Conservation (phyloP, 2,329 filamentous ascomycete genomes). For the Pseudonectria foliicola region DNA sequence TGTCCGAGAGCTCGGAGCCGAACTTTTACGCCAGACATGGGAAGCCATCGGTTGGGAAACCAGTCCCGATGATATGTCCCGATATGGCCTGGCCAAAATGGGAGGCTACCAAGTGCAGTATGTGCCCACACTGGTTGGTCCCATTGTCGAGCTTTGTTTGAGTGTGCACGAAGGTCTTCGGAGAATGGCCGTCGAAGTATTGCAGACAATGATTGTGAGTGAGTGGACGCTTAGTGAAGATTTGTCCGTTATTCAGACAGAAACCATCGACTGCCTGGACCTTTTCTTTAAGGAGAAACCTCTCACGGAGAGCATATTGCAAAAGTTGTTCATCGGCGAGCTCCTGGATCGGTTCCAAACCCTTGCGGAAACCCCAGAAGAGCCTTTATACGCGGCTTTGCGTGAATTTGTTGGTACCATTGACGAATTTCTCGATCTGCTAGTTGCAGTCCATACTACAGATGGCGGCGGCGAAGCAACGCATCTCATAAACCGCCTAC, state of each 20-base stretch:
- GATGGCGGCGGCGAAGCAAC: constrained; percentile 68
- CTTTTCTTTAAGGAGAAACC: constrained; percentile 82
- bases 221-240: constrained; percentile 97
- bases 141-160: constrained; percentile 87
- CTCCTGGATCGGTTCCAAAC: constrained; percentile 73
- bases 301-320: constrained; percentile 78
- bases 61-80: constrained; percentile 65
- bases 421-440: constrained; percentile 82
- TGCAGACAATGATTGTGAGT: constrained; percentile 97
- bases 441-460: constrained; percentile 80
- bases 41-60: constrained; percentile 97
- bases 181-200: constrained; percentile 81
- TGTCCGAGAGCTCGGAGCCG: constrained; percentile 84
- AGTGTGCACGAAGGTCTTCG: constrained; percentile 91
- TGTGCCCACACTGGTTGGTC: constrained; percentile 82
- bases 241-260: constrained; percentile 82
- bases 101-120: constrained; percentile 98
- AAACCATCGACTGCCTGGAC: constrained; percentile 93
- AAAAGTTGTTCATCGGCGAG: constrained; percentile 88
- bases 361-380: constrained; percentile 57
- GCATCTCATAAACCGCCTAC: constrained; percentile 78
- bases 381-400: constrained; percentile 68
- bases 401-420: constrained; percentile 75
- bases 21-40: constrained; percentile 79
- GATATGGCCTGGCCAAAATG: constrained; percentile 75